Evolutionary conservation across 2,329 filamentous ascomycete genomes (phyloP), one percentile per base, ranked within the genome.

Genomic region (Akanthomyces uredinophilus): DNA sequence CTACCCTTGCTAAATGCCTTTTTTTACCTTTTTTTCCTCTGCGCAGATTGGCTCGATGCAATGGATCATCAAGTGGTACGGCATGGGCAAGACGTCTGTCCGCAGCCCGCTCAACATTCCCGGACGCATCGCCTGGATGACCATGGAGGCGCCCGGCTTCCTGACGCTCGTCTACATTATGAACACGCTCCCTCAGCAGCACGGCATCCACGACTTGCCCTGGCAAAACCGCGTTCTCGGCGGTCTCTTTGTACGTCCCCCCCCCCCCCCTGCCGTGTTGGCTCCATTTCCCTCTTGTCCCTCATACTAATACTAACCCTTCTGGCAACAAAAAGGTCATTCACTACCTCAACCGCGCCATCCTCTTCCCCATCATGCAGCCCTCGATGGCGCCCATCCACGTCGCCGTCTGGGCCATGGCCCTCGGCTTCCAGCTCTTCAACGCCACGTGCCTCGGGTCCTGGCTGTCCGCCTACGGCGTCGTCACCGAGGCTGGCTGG

Each of bases 361-460:
- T 98, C 62, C 76, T 96, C 65, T 89, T 87, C 61, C 94, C 95
- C 2, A 78, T 96, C 63, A 81, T 94, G 66, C 91, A 94, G 65
- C 94, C 94, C 0, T 92, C 88, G 79, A 97, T 99, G 89, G 92
- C 92, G 5, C 94, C 94, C 10, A 90, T 96, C 67, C 90, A 96
- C 74, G 71, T 84, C 2, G 60, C 85, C 32, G 83, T 97, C 66
- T 88, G 88, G 79, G 10, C 78, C 54, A 75, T 79, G 24, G 95
- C 88, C 5, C 65, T 88, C 44, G 44, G 71, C 24, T 98, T 96
- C 78, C 95, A 99, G 73, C 70, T 96, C 66, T 73, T 83, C 72
- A 99, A 98, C 73, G 92, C 87, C 0, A 84, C 87, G 35, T 89
- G 84, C 66, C 79, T 99, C 51, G 92, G 88, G 46, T 84, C 87